These are phyloP conservation scores for Oryza australiensis DNA, from an alignment of 176 grass and related monocot species.

Conservation along the genomic window DNA sequence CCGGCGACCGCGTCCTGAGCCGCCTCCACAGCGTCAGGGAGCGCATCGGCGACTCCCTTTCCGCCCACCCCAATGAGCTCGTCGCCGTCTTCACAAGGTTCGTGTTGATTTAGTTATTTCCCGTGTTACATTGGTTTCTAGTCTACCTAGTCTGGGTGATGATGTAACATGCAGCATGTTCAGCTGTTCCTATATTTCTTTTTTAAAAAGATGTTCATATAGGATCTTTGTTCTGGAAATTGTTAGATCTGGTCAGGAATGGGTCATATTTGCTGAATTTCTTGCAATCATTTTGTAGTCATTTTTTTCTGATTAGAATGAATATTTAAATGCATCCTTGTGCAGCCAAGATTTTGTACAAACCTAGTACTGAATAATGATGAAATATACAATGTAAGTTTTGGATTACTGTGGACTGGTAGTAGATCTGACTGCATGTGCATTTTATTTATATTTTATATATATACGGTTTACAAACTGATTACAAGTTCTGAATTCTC, in stretches of 20 bases:
- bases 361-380: slow-evolving; percentile 32
- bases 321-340: slow-evolving; percentile 3
- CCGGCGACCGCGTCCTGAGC: slow-evolving; percentile 69
- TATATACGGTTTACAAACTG: background rate
- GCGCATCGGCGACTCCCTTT: slow-evolving; percentile 80
- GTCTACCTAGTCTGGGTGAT: background rate
- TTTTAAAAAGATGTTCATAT: background rate
- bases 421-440: slow-evolving; percentile 22
- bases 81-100: slow-evolving; percentile 97
- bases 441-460: background rate
- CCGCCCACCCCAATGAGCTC: slow-evolving; percentile 95
- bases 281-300: background rate
- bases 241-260: slow-evolving; percentile 27
- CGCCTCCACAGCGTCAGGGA: slow-evolving; percentile 92
- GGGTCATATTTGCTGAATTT: background rate
- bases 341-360: background rate
- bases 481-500: background rate
- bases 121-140: background rate
- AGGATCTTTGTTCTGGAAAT: background rate
- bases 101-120: background rate
- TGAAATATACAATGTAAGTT: background rate
- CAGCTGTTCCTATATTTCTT: background rate
- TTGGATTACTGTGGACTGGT: background rate
- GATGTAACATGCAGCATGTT: background rate
- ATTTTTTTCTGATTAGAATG: background rate